Conservation (phyloP, 208 protist genomes). For the Angomonas deanei region DNA sequence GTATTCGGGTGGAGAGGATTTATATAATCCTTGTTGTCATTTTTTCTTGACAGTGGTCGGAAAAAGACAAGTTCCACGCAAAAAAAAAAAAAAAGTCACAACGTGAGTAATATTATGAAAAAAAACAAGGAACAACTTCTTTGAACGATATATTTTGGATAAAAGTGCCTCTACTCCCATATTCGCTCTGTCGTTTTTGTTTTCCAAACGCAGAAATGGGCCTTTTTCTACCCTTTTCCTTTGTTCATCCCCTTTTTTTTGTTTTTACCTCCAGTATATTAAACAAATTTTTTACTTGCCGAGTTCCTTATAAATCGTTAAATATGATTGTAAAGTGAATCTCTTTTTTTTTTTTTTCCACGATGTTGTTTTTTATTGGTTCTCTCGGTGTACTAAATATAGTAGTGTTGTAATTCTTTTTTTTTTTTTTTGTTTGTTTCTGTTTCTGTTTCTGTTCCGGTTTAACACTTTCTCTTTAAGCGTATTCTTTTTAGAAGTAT, state of each 20-base stretch:
- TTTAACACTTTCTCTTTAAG: neutral
- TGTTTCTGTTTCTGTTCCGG: neutral
- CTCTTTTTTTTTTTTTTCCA: conserved; percentile 1
- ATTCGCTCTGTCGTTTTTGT: conserved; percentile 11
- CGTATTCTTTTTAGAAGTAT: neutral
- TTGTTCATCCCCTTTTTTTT: conserved; percentile 3
- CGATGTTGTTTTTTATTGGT: neutral
- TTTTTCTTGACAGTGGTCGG: neutral
- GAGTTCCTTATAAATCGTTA: neutral
- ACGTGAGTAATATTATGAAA: neutral
- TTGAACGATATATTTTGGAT: too few relatives aligned
- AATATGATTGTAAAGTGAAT: neutral
- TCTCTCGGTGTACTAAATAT: neutral
- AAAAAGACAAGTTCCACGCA: neutral
- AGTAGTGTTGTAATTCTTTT: neutral
- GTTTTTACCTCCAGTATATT: neutral
- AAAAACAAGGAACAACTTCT: too few relatives aligned
- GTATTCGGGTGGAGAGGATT: too few relatives aligned
- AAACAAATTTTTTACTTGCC: too few relatives aligned
- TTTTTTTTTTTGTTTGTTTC: neutral
- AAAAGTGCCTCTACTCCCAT: too few relatives aligned
- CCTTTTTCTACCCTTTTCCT: conserved; percentile 6
- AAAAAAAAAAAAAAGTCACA: conserved; percentile 3
- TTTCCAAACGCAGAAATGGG: neutral
- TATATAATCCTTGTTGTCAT: neutral